Evolutionary conservation across 1,139 yeast species (phyloP).

Genomic region (Candida tropicalis): DNA sequence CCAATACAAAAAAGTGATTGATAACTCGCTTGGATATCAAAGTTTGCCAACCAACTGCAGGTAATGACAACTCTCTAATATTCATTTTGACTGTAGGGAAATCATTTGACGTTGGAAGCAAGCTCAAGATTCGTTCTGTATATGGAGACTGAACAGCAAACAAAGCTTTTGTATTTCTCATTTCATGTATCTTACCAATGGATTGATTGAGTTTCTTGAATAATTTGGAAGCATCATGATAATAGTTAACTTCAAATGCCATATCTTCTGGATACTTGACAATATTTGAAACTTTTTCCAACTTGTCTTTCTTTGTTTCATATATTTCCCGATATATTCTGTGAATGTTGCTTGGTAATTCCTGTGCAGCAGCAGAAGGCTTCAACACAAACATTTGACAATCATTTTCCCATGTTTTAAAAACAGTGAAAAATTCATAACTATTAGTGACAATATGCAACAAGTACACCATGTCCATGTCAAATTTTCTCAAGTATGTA

Average conservation of each 20-base stretch:
- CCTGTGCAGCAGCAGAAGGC: conserved; percentile 71
- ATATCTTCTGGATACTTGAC: conserved; percentile 55
- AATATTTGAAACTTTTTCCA: conserved; percentile 44
- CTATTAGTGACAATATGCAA: conserved; percentile 76
- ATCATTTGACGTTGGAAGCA: conserved; percentile 49
- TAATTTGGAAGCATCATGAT: conserved; percentile 49
- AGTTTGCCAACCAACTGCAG: conserved; percentile 88
- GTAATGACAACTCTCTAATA: conserved; percentile 57
- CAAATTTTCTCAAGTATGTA: conserved; percentile 55
- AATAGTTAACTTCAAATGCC: conserved; percentile 55
- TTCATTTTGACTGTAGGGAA: conserved; percentile 70
- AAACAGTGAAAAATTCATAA: conserved; percentile 72
- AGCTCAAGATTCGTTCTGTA: conserved; percentile 43
- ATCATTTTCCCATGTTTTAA: conserved; percentile 63
- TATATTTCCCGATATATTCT: conserved; percentile 58
- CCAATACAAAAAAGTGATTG: conserved; percentile 72
- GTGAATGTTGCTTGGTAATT: conserved; percentile 56
- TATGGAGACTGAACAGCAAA: conserved; percentile 77
- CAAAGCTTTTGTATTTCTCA: conserved; percentile 66
- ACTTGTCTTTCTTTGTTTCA: conserved; percentile 46
- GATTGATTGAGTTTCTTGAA: conserved; percentile 56
- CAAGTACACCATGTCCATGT: conserved; percentile 66
- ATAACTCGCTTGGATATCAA: conserved; percentile 67
- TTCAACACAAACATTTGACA: conserved; percentile 64
- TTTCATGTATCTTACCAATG: conserved; percentile 63